These are phyloP conservation scores for Hymenoscyphus occultus DNA, from an alignment of 2,329 filamentous ascomycete species.

Conservation along the genomic window DNA sequence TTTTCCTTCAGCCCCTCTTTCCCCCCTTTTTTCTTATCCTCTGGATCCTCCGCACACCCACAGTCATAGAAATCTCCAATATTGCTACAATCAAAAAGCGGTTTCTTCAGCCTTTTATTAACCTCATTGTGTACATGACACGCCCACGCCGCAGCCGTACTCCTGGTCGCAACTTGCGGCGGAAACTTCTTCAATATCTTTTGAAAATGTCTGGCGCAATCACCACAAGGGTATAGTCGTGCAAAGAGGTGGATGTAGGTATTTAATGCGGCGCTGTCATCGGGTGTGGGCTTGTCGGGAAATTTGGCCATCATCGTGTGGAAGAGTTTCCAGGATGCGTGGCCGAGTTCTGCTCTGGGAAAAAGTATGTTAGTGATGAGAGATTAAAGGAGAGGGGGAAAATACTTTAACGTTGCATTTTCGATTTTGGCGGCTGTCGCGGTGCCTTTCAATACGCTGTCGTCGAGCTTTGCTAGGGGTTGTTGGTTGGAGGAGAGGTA, in stretches of 20 bases:
- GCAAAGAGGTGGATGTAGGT: conserved; percentile 65
- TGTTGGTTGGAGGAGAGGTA: conserved; percentile 22
- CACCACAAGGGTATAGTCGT: conserved; percentile 67
- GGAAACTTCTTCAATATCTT: conserved; percentile 59
- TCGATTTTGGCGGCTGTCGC: conserved; percentile 78
- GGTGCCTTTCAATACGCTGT: conserved; percentile 58
- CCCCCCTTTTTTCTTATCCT: conserved; percentile 32
- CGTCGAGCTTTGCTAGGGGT: conserved; percentile 38
- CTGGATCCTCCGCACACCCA: conserved; percentile 63
- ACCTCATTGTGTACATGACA: conserved; percentile 68
- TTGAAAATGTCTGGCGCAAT: conserved; percentile 67
- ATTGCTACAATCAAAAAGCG: conserved; percentile 61
- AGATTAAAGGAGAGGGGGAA: neutral
- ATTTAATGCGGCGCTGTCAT: conserved; percentile 61
- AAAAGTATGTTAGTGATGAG: conserved; percentile 15
- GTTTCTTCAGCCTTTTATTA: conserved; percentile 61
- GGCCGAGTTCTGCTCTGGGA: conserved; percentile 55
- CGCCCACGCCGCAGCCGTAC: conserved; percentile 63
- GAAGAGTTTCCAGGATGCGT: conserved; percentile 66
- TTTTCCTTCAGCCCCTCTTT: conserved; percentile 22
- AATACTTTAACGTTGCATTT: conserved; percentile 75
- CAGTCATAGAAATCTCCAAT: conserved; percentile 72
- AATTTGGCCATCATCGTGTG: conserved; percentile 71
- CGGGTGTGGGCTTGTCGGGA: conserved; percentile 60
- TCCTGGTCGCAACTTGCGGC: conserved; percentile 62